Conservation (phyloP, 768 basidiomycete genomes). For the Multifurca ochricompacta region DNA sequence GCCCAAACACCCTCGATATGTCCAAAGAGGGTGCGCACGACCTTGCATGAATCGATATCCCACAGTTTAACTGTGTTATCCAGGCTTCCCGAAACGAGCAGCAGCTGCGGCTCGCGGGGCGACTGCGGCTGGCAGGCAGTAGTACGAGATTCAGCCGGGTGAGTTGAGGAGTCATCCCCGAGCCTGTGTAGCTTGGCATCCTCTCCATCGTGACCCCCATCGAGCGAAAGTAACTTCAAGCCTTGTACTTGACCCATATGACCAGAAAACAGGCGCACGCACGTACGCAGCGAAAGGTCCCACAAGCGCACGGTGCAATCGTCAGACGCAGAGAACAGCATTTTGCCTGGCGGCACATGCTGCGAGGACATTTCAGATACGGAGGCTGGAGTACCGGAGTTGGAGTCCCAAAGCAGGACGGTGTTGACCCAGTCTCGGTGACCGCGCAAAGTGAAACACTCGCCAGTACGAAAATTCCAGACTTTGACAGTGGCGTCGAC, state of each 20-base stretch:
- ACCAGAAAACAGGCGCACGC: slow-evolving; percentile 76
- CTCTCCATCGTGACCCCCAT: slow-evolving; percentile 24
- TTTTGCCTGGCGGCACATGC: slow-evolving; percentile 74
- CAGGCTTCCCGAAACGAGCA: slow-evolving; percentile 82
- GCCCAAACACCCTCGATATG: slow-evolving; percentile 99
- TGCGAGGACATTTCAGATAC: slow-evolving; percentile 30
- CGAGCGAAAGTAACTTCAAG: slow-evolving; percentile 68
- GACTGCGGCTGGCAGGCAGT: background rate
- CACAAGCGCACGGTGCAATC: slow-evolving; percentile 91
- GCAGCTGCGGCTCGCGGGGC: slow-evolving; percentile 32
- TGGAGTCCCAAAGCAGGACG: slow-evolving; percentile 82
- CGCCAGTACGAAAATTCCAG: slow-evolving; percentile 88
- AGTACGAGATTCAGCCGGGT: slow-evolving; percentile 1
- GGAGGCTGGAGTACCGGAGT: slow-evolving; percentile 29
- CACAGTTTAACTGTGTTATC: slow-evolving; percentile 96
- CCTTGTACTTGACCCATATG: slow-evolving; percentile 95
- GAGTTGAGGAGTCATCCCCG: background rate
- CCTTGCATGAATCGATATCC: slow-evolving; percentile 84
- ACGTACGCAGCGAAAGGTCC: slow-evolving; percentile 78
- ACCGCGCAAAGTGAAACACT: slow-evolving; percentile 87
- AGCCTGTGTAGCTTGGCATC: background rate
- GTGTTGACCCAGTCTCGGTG: slow-evolving; percentile 96
- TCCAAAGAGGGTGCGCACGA: slow-evolving; percentile 81
- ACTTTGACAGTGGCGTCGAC: slow-evolving; percentile 94
- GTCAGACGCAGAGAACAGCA: slow-evolving; percentile 96